A percentile compares a stretch with the other conserved stretches of the same genome.
Conservation (phyloP, 2,329 filamentous ascomycete genomes). For the Cytospora mali region DNA sequence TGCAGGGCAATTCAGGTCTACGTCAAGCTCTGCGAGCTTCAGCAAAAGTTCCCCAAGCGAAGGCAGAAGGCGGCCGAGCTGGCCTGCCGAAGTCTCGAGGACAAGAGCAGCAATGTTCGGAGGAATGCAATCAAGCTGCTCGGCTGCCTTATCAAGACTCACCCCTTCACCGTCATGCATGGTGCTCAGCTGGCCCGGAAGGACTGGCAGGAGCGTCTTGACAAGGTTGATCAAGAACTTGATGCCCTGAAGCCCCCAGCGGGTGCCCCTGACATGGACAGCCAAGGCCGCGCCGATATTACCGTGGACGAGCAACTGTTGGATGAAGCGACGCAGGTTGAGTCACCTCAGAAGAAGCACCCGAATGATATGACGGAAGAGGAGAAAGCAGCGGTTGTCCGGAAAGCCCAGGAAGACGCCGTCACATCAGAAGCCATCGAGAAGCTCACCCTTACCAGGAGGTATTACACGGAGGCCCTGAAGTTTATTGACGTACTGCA, state of each 20-base stretch:
- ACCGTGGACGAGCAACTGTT: conserved; percentile 77
- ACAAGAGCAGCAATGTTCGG: conserved; percentile 97
- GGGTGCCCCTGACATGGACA: conserved; percentile 71
- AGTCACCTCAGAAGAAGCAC: conserved; percentile 66
- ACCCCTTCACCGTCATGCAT: conserved; percentile 91
- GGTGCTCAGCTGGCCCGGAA: conserved; percentile 81
- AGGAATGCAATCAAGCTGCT: conserved; percentile 94
- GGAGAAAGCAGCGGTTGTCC: conserved; percentile 70
- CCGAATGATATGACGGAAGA: conserved; percentile 72
- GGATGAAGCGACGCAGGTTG: conserved; percentile 84
- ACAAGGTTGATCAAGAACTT: conserved; percentile 81
- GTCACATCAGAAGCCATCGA: conserved; percentile 87
- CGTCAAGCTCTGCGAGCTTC: conserved; percentile 87
- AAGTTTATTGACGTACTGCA: conserved; percentile 93
- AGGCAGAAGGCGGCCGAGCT: conserved; percentile 86
- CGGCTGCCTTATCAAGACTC: conserved; percentile 84
- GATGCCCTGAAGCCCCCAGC: conserved; percentile 78
- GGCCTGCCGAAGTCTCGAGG: conserved; percentile 85
- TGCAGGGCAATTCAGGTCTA: conserved; percentile 93
- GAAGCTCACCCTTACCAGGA: conserved; percentile 82
- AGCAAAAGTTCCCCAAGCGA: conserved; percentile 92
- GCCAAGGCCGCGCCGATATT: conserved; percentile 56
- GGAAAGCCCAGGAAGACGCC: conserved; percentile 82
- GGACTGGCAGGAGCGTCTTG: conserved; percentile 82
- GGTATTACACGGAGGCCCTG: conserved; percentile 92